Percentiles rank a stretch among this genome's conserved stretches.
Conservation (phyloP, 169 alveolate species). For the Miamiensis avidus region DNA sequence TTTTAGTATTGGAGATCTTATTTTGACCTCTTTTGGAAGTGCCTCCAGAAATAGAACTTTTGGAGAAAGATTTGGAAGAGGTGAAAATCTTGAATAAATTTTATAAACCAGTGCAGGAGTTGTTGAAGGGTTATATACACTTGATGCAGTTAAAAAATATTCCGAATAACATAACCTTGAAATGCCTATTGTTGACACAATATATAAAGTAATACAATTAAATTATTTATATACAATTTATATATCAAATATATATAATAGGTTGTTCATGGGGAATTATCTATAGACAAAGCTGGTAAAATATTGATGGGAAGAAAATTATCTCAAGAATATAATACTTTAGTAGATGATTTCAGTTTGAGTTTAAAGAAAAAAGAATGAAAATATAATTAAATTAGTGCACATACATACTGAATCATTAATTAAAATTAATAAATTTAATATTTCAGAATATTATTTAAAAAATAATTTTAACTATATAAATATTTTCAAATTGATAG, state of each 20-base stretch:
- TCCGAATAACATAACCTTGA: slow-evolving; percentile 25
- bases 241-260: too few species aligned
- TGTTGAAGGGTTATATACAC: slow-evolving; percentile 42
- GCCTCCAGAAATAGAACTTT: slow-evolving; percentile 42
- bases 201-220: slow-evolving; percentile 22
- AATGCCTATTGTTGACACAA: slow-evolving; percentile 34
- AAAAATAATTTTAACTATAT: too few species aligned
- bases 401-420: too few species aligned
- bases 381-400: too few species aligned
- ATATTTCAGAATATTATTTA: too few species aligned
- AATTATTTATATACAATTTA: too few species aligned
- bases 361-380: too few species aligned
- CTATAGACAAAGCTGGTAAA: not conserved
- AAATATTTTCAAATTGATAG: too few species aligned
- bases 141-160: slow-evolving; percentile 30
- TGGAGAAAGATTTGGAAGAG: slow-evolving; percentile 42
- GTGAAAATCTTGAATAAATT: slow-evolving; percentile 28
- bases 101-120: slow-evolving; percentile 38
- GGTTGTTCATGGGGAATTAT: not conserved
- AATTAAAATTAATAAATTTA: too few species aligned
- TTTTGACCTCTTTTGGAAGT: slow-evolving; percentile 41
- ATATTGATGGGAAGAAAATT: not conserved
- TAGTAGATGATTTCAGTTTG: not conserved
- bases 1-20: slow-evolving; percentile 37
- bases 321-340: not conserved